Conservation (phyloP, 2,329 filamentous ascomycete species). For the Akanthomyces muscarius region DNA sequence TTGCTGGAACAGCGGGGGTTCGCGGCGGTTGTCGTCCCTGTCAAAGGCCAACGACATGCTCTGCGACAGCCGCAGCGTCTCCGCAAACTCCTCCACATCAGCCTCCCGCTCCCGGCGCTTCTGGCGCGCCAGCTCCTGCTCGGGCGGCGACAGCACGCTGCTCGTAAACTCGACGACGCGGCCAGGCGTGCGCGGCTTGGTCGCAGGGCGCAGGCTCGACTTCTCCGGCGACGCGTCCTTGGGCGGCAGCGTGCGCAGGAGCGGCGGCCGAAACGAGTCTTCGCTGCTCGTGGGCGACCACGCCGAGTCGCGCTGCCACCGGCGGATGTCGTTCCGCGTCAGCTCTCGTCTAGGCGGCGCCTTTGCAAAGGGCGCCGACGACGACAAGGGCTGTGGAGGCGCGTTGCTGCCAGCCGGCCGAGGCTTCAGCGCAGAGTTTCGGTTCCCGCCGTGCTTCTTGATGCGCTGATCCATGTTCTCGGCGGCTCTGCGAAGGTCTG, state of each 20-base stretch:
- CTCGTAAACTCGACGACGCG: slow-evolving; percentile 56
- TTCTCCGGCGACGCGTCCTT: slow-evolving; percentile 53
- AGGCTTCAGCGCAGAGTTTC: slow-evolving; percentile 23
- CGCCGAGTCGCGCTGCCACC: slow-evolving; percentile 38
- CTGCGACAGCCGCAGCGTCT: slow-evolving; percentile 19
- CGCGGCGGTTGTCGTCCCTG: slow-evolving; percentile 13
- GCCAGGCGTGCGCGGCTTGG: slow-evolving; percentile 55
- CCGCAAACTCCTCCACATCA: slow-evolving; percentile 20
- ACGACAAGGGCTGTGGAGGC: too few relatives aligned
- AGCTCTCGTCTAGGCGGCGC: slow-evolving; percentile 40
- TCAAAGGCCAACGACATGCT: slow-evolving; percentile 19
- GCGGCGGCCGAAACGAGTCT: slow-evolving; percentile 34
- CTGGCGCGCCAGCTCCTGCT: slow-evolving; percentile 35
- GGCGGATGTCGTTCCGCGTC: slow-evolving; percentile 38
- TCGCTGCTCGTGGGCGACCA: slow-evolving; percentile 32
- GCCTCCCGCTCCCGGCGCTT: slow-evolving; percentile 23
- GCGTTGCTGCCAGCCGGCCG: too few relatives aligned
- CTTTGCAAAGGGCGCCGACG: too few relatives aligned
- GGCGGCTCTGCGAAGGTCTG: too few relatives aligned
- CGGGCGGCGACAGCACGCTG: slow-evolving; percentile 44
- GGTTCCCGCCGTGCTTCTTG: too few relatives aligned
- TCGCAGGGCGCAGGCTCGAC: slow-evolving; percentile 53
- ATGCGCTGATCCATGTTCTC: too few relatives aligned
- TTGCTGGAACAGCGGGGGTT: not conserved
- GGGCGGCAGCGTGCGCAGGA: slow-evolving; percentile 47